Percentiles rank a stretch among this genome's conserved stretches.
These are phyloP conservation scores for Nigrograna mackinnonii DNA, from an alignment of 2,329 filamentous ascomycete species.

Conservation along the genomic window DNA sequence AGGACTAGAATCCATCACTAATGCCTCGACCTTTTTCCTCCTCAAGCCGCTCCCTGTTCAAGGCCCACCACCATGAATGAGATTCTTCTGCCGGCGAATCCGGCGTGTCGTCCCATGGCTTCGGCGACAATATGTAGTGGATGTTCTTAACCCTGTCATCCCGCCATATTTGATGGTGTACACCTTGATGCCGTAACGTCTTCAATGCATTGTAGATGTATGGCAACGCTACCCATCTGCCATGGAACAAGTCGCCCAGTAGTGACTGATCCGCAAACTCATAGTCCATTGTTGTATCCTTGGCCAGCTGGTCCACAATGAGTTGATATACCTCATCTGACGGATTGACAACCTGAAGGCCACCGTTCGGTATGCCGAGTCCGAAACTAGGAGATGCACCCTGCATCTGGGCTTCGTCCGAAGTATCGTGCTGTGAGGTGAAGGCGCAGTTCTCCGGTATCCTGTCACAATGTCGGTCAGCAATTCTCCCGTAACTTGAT, in stretches of 20 bases:
- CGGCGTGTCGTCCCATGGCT: conserved; percentile 64
- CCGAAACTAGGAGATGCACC: conserved; percentile 56
- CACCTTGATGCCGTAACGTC: conserved; percentile 59
- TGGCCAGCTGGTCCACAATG: conserved; percentile 53
- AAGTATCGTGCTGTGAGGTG: conserved; percentile 58
- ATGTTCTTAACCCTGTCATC: conserved; percentile 65
- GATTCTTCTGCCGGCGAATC: conserved; percentile 50
- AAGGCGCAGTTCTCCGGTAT: conserved; percentile 64
- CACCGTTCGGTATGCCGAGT: conserved; percentile 63
- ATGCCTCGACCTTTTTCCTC: conserved; percentile 54
- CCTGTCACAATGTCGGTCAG: conserved; percentile 28
- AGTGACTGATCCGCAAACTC: conserved; percentile 65
- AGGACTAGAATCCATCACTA: conserved; percentile 54
- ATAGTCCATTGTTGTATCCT: conserved; percentile 53
- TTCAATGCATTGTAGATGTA: conserved; percentile 67
- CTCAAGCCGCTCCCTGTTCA: conserved; percentile 52
- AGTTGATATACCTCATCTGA: conserved; percentile 55
- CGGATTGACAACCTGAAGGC: conserved; percentile 65
- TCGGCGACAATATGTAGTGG: conserved; percentile 64
- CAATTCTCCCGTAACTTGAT: neutral
- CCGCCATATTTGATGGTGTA: conserved; percentile 63
- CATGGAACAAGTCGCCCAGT: conserved; percentile 60
- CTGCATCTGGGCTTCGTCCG: conserved; percentile 54
- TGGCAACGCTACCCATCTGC: conserved; percentile 61
- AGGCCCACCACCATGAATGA: conserved; percentile 62